phyloP scores from a whole-genome alignment of 2,329 filamentous ascomycete genomes.

The Neonectria magnoliae region DNA sequence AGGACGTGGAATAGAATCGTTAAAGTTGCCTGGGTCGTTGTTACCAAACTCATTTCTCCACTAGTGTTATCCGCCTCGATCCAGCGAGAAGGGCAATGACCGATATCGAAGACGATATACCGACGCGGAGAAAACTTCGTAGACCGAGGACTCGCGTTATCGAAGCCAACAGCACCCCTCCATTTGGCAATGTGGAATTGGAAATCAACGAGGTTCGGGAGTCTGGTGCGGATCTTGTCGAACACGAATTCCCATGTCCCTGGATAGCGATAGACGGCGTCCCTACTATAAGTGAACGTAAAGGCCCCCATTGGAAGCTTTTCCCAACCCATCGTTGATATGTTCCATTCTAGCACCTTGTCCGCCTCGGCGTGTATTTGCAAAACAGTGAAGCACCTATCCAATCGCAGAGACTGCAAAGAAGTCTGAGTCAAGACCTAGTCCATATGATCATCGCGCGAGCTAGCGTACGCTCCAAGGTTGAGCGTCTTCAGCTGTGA shows the following conservation, averaged over 20 bases:
- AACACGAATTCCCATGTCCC: constrained; percentile 37
- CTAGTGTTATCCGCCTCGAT: neutral
- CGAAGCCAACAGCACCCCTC: neutral
- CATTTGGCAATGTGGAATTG: neutral
- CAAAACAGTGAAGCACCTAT: constrained; percentile 22
- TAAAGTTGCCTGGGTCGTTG: neutral
- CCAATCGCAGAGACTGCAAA: constrained; percentile 16
- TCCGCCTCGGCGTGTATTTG: neutral
- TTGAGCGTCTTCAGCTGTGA: constrained; percentile 30
- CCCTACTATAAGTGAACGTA: fast-evolving
- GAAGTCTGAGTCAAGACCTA: constrained; percentile 35
- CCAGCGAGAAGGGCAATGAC: neutral
- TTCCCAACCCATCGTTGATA: constrained; percentile 26
- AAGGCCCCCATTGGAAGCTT: neutral
- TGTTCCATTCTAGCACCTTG: neutral
- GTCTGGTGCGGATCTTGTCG: constrained; percentile 21
- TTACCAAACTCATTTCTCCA: neutral
- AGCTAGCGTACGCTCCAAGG: constrained; percentile 24
- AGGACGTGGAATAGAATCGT: neutral
- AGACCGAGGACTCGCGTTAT: neutral
- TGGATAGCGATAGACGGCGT: neutral
- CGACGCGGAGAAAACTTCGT: neutral
- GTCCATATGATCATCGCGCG: constrained; percentile 36
- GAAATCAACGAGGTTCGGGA: constrained; percentile 16
- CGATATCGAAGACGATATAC: neutral